Conservation (phyloP, 1,139 yeast species). For the Groenewaldozyma auringiensis region DNA sequence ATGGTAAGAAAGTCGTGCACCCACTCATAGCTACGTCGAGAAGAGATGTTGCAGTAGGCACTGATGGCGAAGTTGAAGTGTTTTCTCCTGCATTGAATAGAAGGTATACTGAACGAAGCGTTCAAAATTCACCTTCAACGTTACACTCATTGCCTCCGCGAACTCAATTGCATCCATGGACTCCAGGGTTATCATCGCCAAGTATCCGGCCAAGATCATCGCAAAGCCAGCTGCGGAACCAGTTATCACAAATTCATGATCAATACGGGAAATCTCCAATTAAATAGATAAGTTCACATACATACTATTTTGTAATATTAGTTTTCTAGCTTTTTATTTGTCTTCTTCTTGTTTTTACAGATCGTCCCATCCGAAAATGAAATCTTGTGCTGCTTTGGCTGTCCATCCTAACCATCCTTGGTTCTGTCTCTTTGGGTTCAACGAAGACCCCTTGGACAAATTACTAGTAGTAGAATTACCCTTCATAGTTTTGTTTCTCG, state of each 20-base stretch:
- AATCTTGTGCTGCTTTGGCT: constrained; percentile 30
- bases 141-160: neutral
- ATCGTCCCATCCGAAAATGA: constrained; percentile 52
- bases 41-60: constrained; percentile 61
- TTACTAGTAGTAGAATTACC: neutral
- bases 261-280: neutral
- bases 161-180: constrained; percentile 12
- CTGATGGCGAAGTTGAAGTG: constrained; percentile 36
- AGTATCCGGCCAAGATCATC: constrained; percentile 3
- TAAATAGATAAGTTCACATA: constrained; percentile 5
- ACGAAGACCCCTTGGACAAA: neutral
- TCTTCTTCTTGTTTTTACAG: constrained; percentile 21
- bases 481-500: neutral
- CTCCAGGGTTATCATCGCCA: constrained; percentile 3
- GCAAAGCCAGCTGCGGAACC: neutral
- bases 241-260: neutral
- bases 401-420: constrained; percentile 33
- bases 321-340: too few relatives aligned
- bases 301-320: too few relatives aligned
- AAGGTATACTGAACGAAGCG: neutral
- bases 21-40: constrained; percentile 48
- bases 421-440: neutral
- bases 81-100: constrained; percentile 32
- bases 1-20: constrained; percentile 55
- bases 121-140: neutral